Percentiles rank a stretch among this genome's conserved stretches.
These are phyloP conservation scores for Cutaneotrichosporon sp. DNA, from an alignment of 1,284 basidiomycete genomes.

Conservation along the genomic window DNA sequence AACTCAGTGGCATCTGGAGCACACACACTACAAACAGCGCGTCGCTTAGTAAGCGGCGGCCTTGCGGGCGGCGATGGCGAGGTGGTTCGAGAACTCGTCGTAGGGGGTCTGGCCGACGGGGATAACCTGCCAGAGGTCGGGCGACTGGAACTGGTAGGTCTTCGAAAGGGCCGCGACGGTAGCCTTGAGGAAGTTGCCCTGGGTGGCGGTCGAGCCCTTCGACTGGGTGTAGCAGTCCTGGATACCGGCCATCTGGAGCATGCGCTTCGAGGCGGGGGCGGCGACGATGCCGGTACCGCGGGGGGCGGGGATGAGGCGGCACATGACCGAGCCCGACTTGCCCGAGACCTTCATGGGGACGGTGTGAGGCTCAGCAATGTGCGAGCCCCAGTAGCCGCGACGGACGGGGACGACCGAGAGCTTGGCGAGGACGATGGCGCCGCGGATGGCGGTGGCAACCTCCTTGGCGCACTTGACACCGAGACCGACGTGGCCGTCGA, in stretches of 20 bases:
- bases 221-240: constrained; percentile 83
- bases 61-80: constrained; percentile 79
- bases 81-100: constrained; percentile 90
- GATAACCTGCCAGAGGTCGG: constrained; percentile 96
- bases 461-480: constrained; percentile 99
- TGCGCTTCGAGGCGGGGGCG: constrained; percentile 93
- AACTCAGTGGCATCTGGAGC: constrained; percentile 12
- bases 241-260: constrained; percentile 96
- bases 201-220: constrained; percentile 96
- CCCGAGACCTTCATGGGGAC: constrained; percentile 98
- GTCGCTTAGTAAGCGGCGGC: constrained; percentile 68
- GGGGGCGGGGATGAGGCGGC: constrained; percentile 96
- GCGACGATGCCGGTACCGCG: constrained; percentile 99
- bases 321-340: constrained; percentile 99
- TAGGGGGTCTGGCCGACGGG: constrained; percentile 75
- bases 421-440: constrained; percentile 98
- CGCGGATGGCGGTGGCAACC: constrained; percentile 98
- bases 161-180: constrained; percentile 97
- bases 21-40: constrained; percentile 16
- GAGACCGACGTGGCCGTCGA: constrained; percentile 94
- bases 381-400: constrained; percentile 99
- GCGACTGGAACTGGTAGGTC: constrained; percentile 95
- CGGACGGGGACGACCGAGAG: constrained; percentile 97
- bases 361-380: constrained; percentile 98
- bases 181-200: constrained; percentile 99